Percentiles rank a stretch among this genome's conserved stretches.
phyloP scores from a whole-genome alignment of 2,329 filamentous ascomycete genomes.

The Achaetomium macrosporum region DNA sequence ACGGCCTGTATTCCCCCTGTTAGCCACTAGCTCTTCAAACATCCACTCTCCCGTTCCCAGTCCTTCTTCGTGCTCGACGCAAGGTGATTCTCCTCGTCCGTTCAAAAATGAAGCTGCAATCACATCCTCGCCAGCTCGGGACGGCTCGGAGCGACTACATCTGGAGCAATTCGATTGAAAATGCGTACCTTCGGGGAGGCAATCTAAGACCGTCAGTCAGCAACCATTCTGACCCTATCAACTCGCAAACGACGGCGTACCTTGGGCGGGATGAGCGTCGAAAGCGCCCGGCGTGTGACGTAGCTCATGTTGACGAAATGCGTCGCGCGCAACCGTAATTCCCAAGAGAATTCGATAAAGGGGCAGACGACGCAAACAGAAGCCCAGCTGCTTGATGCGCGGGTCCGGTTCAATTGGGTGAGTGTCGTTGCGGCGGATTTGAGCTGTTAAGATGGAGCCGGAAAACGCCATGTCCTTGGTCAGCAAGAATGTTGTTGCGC shows the following conservation, averaged over 20 bases:
- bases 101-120: neutral
- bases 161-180: slow-evolving; percentile 3
- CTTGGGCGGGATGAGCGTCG: slow-evolving; percentile 99
- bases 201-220: slow-evolving; percentile 46
- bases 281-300: slow-evolving; percentile 84
- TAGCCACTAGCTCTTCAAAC: neutral
- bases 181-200: slow-evolving; percentile 75
- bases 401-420: slow-evolving; percentile 21
- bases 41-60: neutral
- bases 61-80: neutral
- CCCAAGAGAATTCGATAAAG: slow-evolving; percentile 20
- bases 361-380: slow-evolving; percentile 23
- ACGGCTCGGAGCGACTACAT: neutral
- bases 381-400: slow-evolving; percentile 17
- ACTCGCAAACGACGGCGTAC: slow-evolving; percentile 44
- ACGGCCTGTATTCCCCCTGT: slow-evolving; percentile 60
- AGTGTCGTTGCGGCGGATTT: slow-evolving; percentile 17
- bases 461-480: slow-evolving; percentile 20
- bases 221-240: neutral
- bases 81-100: neutral
- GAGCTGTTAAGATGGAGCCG: slow-evolving; percentile 25
- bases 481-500: slow-evolving; percentile 28
- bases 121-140: neutral
- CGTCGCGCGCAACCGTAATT: slow-evolving; percentile 15
- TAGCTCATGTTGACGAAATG: slow-evolving; percentile 73